Conservation (phyloP, 805 yeast genomes). For the Saccharomycopsis selenospora region DNA sequence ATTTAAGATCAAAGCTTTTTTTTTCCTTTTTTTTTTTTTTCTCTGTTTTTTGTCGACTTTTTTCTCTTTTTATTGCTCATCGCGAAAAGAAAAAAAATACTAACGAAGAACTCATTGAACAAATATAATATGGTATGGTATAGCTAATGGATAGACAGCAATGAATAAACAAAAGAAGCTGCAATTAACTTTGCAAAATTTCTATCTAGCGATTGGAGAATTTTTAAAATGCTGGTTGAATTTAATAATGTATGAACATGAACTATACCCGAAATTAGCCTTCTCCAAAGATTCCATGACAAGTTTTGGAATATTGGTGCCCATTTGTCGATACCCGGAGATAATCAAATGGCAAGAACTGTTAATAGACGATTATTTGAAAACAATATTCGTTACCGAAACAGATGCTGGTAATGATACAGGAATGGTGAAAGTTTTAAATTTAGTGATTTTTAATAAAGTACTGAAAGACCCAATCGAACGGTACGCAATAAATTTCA, state of each 20-base stretch:
- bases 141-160: too few species aligned
- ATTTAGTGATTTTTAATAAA: conserved; percentile 12
- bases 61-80: too few species aligned
- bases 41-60: too few species aligned
- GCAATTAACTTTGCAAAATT: conserved; percentile 14
- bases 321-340: conserved; percentile 16
- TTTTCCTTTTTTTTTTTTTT: too few species aligned
- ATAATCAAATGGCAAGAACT: conserved; percentile 17
- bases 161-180: conserved; percentile 4
- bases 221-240: conserved; percentile 19
- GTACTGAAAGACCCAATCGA: conserved; percentile 7
- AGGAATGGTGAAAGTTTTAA: neutral
- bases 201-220: conserved; percentile 17
- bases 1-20: too few species aligned
- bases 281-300: conserved; percentile 8
- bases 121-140: too few species aligned
- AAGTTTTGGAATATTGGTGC: conserved; percentile 18
- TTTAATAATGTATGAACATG: conserved; percentile 14
- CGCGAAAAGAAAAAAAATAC: too few species aligned
- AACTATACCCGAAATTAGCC: conserved; percentile 15
- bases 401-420: neutral
- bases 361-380: conserved; percentile 11
- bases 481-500: conserved; percentile 13
- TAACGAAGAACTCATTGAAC: too few species aligned
- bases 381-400: neutral